A percentile compares a stretch with the other conserved stretches of the same genome.
Conservation (phyloP, 2,329 filamentous ascomycete species). For the Xylaria arbuscula region DNA sequence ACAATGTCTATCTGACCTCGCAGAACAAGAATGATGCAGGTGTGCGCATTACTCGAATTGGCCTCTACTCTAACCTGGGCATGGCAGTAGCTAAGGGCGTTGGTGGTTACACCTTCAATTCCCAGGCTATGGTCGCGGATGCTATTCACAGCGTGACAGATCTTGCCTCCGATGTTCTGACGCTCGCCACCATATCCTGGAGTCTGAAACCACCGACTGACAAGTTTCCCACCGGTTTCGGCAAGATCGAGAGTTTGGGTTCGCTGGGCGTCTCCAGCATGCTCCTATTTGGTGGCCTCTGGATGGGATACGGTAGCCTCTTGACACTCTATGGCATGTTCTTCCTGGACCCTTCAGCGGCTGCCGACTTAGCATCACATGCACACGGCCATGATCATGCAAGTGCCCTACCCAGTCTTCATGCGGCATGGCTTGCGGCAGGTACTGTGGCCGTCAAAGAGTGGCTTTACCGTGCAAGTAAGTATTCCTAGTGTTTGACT, state of each 20-base stretch:
- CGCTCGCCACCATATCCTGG: slow-evolving; percentile 92
- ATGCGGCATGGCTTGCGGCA: slow-evolving; percentile 92
- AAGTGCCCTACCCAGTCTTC: slow-evolving; percentile 80
- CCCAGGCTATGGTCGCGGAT: slow-evolving; percentile 91
- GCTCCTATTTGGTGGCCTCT: slow-evolving; percentile 86
- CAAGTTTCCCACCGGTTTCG: slow-evolving; percentile 89
- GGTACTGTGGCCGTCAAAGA: slow-evolving; percentile 94
- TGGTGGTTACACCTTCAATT: slow-evolving; percentile 94
- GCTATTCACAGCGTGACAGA: slow-evolving; percentile 96
- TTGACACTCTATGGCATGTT: slow-evolving; percentile 77
- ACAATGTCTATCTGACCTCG: slow-evolving; percentile 84
- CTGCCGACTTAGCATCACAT: slow-evolving; percentile 65
- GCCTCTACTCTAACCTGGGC: slow-evolving; percentile 86
- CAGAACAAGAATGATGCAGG: slow-evolving; percentile 90
- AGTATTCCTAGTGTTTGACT: slow-evolving; percentile 54
- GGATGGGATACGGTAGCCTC: slow-evolving; percentile 87
- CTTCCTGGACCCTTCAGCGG: slow-evolving; percentile 71
- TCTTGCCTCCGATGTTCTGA: slow-evolving; percentile 93
- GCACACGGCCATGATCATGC: slow-evolving; percentile 72
- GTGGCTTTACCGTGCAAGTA: slow-evolving; percentile 96
- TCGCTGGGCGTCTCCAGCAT: slow-evolving; percentile 93
- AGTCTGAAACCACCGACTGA: slow-evolving; percentile 86
- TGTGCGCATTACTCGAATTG: slow-evolving; percentile 91
- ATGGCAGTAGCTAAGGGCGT: slow-evolving; percentile 96
- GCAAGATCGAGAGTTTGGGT: slow-evolving; percentile 96